These are phyloP conservation scores for Tolypocladium guangdongense DNA, from an alignment of 2,329 filamentous ascomycete genomes.

Conservation along the genomic window DNA sequence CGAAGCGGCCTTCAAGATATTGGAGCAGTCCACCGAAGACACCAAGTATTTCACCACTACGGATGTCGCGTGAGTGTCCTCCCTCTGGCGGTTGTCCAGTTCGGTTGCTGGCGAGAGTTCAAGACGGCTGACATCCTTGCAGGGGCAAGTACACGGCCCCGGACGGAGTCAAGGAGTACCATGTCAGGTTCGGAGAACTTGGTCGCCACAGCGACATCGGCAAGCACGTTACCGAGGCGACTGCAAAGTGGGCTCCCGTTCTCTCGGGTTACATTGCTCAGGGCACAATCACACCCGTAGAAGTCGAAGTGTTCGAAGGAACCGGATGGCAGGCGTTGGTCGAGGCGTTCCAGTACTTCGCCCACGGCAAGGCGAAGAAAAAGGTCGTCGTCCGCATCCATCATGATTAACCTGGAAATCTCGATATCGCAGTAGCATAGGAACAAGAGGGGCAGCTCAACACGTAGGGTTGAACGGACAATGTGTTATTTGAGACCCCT, in stretches of 20 bases:
- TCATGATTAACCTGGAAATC: not conserved
- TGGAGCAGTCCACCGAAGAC: slow-evolving; percentile 12
- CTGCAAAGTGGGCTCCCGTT: slow-evolving; percentile 7
- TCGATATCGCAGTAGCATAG: not conserved
- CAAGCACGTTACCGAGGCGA: slow-evolving; percentile 8
- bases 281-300: slow-evolving; percentile 13
- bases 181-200: slow-evolving; percentile 13
- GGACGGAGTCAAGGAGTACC: slow-evolving; percentile 11
- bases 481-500: not conserved
- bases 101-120: not conserved
- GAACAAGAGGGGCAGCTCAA: not conserved
- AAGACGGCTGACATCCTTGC: not conserved
- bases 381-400: slow-evolving; percentile 13
- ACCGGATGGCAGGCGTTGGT: slow-evolving; percentile 14
- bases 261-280: slow-evolving; percentile 12
- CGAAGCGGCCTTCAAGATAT: slow-evolving; percentile 18
- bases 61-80: slow-evolving; percentile 19
- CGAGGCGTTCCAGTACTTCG: slow-evolving; percentile 10
- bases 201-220: slow-evolving; percentile 9
- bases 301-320: slow-evolving; percentile 10
- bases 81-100: not conserved
- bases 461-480: not conserved
- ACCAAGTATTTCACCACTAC: slow-evolving; percentile 21
- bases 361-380: slow-evolving; percentile 12
- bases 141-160: slow-evolving; percentile 12